Evolutionary conservation across 2,329 filamentous ascomycete genomes (phyloP).

Genomic region (Xylogone sp.): DNA sequence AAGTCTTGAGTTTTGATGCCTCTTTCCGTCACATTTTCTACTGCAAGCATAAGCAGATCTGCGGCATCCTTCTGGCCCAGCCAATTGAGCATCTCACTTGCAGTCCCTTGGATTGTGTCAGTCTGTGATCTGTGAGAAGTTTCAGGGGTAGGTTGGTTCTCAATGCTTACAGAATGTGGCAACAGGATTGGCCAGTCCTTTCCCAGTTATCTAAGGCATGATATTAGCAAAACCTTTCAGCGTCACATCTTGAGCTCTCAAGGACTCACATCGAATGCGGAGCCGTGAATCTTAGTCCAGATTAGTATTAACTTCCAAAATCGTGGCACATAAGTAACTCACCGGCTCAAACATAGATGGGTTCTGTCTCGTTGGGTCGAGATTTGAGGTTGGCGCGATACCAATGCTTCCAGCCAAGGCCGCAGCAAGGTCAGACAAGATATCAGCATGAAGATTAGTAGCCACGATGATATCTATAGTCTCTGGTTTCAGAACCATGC

Average conservation of each 20-base stretch:
- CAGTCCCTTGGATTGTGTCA: slow-evolving; percentile 31
- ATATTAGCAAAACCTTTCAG: background rate
- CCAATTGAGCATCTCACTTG: slow-evolving; percentile 55
- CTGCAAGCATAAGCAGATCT: slow-evolving; percentile 43
- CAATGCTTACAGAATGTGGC: slow-evolving; percentile 47
- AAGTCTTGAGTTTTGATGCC: slow-evolving; percentile 51
- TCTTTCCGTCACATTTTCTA: slow-evolving; percentile 49
- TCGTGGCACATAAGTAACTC: background rate
- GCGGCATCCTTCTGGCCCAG: slow-evolving; percentile 50
- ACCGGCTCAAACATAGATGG: slow-evolving; percentile 56
- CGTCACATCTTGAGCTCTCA: background rate
- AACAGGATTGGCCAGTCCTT: slow-evolving; percentile 53
- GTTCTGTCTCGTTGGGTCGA: slow-evolving; percentile 55
- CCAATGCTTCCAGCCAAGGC: slow-evolving; percentile 68
- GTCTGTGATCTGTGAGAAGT: background rate
- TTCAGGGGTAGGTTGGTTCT: background rate
- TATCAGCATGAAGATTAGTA: slow-evolving; percentile 61
- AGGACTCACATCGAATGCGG: slow-evolving; percentile 43
- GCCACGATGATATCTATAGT: slow-evolving; percentile 60
- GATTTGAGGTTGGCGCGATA: slow-evolving; percentile 66
- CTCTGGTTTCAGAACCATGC: slow-evolving; percentile 57
- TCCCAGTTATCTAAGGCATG: slow-evolving; percentile 41
- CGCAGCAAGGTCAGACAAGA: slow-evolving; percentile 67
- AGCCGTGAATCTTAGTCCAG: slow-evolving; percentile 46
- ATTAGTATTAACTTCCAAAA: background rate